Evolutionary conservation across 352 stramenopile genomes (phyloP), one percentile per base, ranked within the genome.

Genomic region (Phytophthora meadii): DNA sequence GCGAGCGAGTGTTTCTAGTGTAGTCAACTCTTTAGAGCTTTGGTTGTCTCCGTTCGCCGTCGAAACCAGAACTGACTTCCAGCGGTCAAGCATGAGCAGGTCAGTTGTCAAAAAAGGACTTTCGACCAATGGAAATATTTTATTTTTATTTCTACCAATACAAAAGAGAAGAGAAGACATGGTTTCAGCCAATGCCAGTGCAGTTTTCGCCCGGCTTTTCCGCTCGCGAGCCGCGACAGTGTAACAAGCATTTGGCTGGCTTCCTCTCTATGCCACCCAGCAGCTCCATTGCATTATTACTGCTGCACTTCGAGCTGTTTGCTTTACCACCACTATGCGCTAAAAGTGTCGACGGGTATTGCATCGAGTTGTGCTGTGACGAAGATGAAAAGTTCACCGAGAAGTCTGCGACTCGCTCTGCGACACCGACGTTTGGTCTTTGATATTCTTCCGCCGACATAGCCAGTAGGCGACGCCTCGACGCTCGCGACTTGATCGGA

Each of bases 51-150:
- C 51, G 51, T 63, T 76, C 19, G 39, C 42, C 34, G n/a, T 67
- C 54, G 79, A 87, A 89, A 89, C 70, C 76, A 81, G 77, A 86
- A 89, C 80, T 87, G 76, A 85, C 77, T 89, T 55, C 14, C 39
- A 42, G 32, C 44, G 27, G 56, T 17, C 30, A 36, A 40, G 12
- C 15, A 17, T 36, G 39, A 54, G 36, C 22, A 30, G 58, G 52
- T 70, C 58, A 66, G 48, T 61, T 48, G 42, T 37, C 45, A 40
- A 60, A 57, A 62, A 5, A 14, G 0, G 19, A 10, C 7, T 61
- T 49, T 56, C 11, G 19, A 37, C 60, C 60, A 68, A 61, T 62
- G 7, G 32, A n/a, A 24, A 54, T 5, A n/a, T 42, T 61, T 47
- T 27, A n/a, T 25, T 8, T 8, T 3, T 0, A 10, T 34, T 15